A percentile compares a stretch with the other conserved stretches of the same genome.
Evolutionary conservation across 2,329 filamentous ascomycete genomes (phyloP).

Genomic region (Colletotrichum euphorbiae): DNA sequence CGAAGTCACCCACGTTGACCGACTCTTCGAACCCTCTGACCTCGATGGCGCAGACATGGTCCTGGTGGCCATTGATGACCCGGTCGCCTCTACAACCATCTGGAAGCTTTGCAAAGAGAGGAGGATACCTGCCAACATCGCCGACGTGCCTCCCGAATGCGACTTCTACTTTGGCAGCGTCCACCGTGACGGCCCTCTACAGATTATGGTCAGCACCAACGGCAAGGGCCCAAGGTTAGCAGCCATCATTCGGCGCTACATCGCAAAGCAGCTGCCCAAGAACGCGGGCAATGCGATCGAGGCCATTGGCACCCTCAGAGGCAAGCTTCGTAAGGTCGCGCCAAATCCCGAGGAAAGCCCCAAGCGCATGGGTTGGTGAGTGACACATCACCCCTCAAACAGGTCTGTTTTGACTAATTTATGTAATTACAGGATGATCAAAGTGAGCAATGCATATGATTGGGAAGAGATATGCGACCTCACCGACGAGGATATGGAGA

Average conservation of each 20-base stretch:
- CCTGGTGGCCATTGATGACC: slow-evolving; percentile 92
- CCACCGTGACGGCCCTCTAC: slow-evolving; percentile 92
- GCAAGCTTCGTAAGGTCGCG: slow-evolving; percentile 81
- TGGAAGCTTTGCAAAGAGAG: slow-evolving; percentile 93
- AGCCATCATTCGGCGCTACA: slow-evolving; percentile 84
- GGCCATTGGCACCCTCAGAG: slow-evolving; percentile 82
- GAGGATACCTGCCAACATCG: slow-evolving; percentile 91
- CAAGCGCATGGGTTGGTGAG: slow-evolving; percentile 90
- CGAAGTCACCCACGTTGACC: slow-evolving; percentile 84
- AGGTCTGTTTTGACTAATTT: too few relatives aligned
- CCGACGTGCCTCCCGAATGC: slow-evolving; percentile 95
- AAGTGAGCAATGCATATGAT: slow-evolving; percentile 87
- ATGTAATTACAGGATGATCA: slow-evolving; percentile 77
- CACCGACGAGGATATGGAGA: slow-evolving; percentile 86
- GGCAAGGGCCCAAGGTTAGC: slow-evolving; percentile 94
- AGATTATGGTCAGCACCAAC: slow-evolving; percentile 99
- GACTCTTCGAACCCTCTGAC: slow-evolving; percentile 87
- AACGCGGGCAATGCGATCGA: slow-evolving; percentile 89
- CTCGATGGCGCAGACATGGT: slow-evolving; percentile 89
- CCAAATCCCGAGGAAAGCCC: slow-evolving; percentile 79
- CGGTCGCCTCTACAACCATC: slow-evolving; percentile 87
- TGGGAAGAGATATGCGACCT: slow-evolving; percentile 87
- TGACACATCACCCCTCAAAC: neutral
- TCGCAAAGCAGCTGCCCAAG: slow-evolving; percentile 79
- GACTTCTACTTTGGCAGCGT: slow-evolving; percentile 99